Percentiles rank a stretch among this genome's conserved stretches.
phyloP scores from a whole-genome alignment of 768 basidiomycete species.

The Saitozyma podzolica region DNA sequence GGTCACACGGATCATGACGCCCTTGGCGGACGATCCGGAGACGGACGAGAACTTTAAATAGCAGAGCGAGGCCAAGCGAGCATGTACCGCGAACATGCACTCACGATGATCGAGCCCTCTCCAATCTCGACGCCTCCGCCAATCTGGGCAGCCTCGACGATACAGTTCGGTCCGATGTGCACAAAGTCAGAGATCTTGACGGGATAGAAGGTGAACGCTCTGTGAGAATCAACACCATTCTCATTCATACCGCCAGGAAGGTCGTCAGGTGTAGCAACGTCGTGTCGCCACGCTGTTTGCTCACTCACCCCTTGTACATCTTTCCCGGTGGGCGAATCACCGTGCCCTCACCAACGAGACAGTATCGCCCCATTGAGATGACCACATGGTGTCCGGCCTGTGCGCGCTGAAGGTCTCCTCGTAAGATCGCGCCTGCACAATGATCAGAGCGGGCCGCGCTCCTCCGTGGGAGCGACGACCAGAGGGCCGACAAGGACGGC shows the following conservation, averaged over 20 bases:
- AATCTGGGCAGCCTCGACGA: conserved; percentile 92
- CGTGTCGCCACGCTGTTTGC: no score
- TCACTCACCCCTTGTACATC: conserved; percentile 55
- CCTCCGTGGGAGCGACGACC: background rate
- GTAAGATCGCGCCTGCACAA: conserved; percentile 69
- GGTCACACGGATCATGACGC: no score
- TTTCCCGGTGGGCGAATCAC: conserved; percentile 63
- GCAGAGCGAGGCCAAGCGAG: no score
- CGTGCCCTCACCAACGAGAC: conserved; percentile 82
- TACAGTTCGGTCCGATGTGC: conserved; percentile 80
- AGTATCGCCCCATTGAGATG: conserved; percentile 89
- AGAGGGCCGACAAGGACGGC: background rate
- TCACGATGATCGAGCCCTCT: conserved; percentile 88
- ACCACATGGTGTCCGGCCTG: conserved; percentile 91
- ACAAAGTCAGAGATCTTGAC: conserved; percentile 97
- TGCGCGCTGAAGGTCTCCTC: conserved; percentile 86
- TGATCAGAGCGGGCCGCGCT: no score
- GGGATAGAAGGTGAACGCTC: conserved; percentile 78
- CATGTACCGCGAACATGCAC: conserved; percentile 39
- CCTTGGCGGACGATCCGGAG: no score
- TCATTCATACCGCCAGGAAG: no score
- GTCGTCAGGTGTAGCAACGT: no score
- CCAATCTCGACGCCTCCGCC: conserved; percentile 94
- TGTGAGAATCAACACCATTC: conserved; percentile 2
- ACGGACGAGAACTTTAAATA: no score